A percentile compares a stretch with the other conserved stretches of the same genome.
These are phyloP conservation scores for Garcia nutans DNA, from an alignment of 345 rosid species.

Conservation along the genomic window DNA sequence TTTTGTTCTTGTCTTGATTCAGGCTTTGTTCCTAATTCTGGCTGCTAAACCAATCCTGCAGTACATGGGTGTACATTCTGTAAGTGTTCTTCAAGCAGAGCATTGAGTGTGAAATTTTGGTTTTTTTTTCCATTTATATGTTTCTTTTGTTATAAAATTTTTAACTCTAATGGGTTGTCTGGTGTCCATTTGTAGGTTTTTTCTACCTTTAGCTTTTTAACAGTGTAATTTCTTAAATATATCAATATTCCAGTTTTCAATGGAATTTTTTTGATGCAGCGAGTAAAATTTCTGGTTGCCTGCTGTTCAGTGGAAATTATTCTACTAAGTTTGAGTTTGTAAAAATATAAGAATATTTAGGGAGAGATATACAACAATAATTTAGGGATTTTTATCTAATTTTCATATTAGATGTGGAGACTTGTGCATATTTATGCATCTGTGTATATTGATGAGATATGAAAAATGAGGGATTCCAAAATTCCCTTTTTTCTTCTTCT, in stretches of 20 bases:
- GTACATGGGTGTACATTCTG: conserved; percentile 29
- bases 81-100: conserved; percentile 8
- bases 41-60: conserved; percentile 23
- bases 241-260: background rate
- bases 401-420: no score
- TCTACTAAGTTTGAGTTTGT: background rate
- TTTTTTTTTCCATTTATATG: background rate
- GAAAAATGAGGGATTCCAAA: no score
- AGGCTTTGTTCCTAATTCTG: conserved; percentile 21
- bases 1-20: conserved; percentile 25
- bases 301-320: no score
- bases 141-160: background rate
- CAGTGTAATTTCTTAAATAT: background rate
- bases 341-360: no score
- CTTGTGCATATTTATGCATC: no score
- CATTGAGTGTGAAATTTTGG: background rate
- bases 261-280: no score
- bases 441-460: no score
- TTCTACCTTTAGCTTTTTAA: background rate
- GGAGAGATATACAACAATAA: no score
- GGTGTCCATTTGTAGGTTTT: background rate
- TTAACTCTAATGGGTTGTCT: conserved; percentile 1
- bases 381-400: no score
- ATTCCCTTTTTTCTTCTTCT: no score
- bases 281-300: no score